These are phyloP conservation scores for Sanchytrium tribonematis DNA, from an alignment of 371 early-diverging fungal genomes.

Conservation along the genomic window DNA sequence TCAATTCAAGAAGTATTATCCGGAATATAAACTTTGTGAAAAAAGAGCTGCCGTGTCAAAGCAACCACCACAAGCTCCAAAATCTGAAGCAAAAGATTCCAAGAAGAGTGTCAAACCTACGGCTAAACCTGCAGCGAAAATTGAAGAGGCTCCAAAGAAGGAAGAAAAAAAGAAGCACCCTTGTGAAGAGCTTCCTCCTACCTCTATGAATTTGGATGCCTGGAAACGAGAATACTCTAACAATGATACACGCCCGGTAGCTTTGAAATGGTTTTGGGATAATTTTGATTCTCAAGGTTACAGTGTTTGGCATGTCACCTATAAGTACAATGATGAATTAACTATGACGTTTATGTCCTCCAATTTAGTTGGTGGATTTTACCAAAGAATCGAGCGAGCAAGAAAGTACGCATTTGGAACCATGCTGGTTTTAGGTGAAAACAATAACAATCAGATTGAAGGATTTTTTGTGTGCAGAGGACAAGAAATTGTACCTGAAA, in stretches of 20 bases:
- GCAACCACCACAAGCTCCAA: slow-evolving; percentile 2
- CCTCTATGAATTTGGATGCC: slow-evolving; percentile 31
- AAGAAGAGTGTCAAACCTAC: slow-evolving; percentile 10
- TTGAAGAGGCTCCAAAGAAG: slow-evolving; percentile 13
- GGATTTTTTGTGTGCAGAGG: slow-evolving; percentile 84
- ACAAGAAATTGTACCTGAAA: slow-evolving; percentile 49
- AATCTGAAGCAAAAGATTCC: slow-evolving; percentile 5
- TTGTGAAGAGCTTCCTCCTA: slow-evolving; percentile 57
- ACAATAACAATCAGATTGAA: slow-evolving; percentile 59
- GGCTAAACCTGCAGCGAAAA: background rate
- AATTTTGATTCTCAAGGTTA: slow-evolving; percentile 55
- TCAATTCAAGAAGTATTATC: slow-evolving; percentile 44
- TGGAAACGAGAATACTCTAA: slow-evolving; percentile 92
- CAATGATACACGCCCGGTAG: slow-evolving; percentile 51
- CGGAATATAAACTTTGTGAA: slow-evolving; percentile 31
- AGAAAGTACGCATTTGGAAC: slow-evolving; percentile 83
- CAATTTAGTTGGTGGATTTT: slow-evolving; percentile 73
- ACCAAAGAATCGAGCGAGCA: slow-evolving; percentile 64
- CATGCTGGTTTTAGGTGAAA: slow-evolving; percentile 51
- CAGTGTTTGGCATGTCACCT: slow-evolving; percentile 55
- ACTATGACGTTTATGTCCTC: slow-evolving; percentile 48
- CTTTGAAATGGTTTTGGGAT: slow-evolving; percentile 77
- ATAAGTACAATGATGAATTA: slow-evolving; percentile 67
- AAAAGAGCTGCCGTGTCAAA: slow-evolving; percentile 8
- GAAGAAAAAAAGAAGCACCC: slow-evolving; percentile 19